Percentiles rank a stretch among this genome's conserved stretches.
These are phyloP conservation scores for Batkoa obscura DNA, from an alignment of 371 early-diverging fungal species.

Conservation along the genomic window DNA sequence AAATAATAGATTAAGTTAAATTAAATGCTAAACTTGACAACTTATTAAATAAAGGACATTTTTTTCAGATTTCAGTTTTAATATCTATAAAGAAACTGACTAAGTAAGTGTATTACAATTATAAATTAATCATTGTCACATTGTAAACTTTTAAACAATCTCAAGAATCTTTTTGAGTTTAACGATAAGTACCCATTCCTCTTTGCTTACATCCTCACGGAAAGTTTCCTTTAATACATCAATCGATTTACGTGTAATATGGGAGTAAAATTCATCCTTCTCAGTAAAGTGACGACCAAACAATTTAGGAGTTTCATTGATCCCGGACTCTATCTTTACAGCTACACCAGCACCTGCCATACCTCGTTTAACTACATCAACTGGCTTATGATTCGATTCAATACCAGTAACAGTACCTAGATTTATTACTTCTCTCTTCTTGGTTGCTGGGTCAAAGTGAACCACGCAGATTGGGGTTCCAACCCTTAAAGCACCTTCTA, in stretches of 20 bases:
- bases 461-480: constrained; percentile 95
- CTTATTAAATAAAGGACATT: too few species aligned
- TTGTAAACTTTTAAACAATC: constrained; percentile 5
- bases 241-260: constrained; percentile 86
- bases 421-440: constrained; percentile 37
- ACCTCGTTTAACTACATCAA: constrained; percentile 73
- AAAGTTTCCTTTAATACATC: constrained; percentile 94
- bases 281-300: constrained; percentile 94
- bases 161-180: constrained; percentile 48
- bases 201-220: constrained; percentile 84
- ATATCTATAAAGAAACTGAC: too few species aligned
- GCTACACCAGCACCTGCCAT: constrained; percentile 79
- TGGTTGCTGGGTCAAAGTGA: constrained; percentile 54
- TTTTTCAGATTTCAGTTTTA: too few species aligned
- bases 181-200: constrained; percentile 79
- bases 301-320: constrained; percentile 74
- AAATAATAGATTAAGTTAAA: too few species aligned
- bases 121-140: neutral
- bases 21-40: too few species aligned
- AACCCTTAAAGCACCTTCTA: constrained; percentile 79
- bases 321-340: constrained; percentile 85
- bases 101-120: too few species aligned
- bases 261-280: constrained; percentile 51
- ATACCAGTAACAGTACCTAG: constrained; percentile 94
- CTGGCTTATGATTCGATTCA: constrained; percentile 85